Percentiles rank a stretch among this genome's conserved stretches.
phyloP scores from a whole-genome alignment of 164 flowering plant species.

The Aristolochia fimbriata region DNA sequence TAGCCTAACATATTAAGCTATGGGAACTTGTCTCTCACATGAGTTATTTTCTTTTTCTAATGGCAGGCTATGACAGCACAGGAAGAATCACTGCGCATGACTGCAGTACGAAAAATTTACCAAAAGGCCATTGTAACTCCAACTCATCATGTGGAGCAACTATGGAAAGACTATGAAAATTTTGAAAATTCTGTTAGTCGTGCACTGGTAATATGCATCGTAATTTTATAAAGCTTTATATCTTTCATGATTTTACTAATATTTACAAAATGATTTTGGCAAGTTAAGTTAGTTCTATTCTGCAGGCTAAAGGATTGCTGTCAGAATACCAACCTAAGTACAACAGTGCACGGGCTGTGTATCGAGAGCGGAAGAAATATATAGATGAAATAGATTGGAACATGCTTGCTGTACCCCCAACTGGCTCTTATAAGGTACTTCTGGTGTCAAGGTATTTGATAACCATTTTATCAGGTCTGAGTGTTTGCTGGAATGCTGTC shows the following conservation, averaged over 20 bases:
- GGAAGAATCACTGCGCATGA: conserved; percentile 88
- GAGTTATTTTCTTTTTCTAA: not conserved
- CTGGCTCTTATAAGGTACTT: conserved; percentile 77
- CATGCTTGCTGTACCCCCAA: conserved; percentile 94
- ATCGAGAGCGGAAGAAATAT: conserved; percentile 82
- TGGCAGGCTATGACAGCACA: conserved; percentile 57
- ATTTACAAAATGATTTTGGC: too few species aligned
- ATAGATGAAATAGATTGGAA: conserved; percentile 94
- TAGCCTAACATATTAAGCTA: not conserved
- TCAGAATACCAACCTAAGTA: conserved; percentile 95
- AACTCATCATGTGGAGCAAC: conserved; percentile 88
- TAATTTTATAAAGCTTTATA: not conserved
- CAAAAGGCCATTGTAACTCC: conserved; percentile 92
- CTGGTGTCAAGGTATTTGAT: not conserved
- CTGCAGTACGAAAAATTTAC: conserved; percentile 69
- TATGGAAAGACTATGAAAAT: conserved; percentile 94
- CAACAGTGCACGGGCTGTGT: conserved; percentile 95
- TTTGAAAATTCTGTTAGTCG: conserved; percentile 98
- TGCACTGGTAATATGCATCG: conserved; percentile 47
- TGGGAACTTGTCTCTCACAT: not conserved
- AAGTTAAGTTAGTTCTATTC: conserved; percentile 1
- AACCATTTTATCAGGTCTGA: not conserved
- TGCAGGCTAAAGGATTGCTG: conserved; percentile 89
- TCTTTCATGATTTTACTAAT: too few species aligned
- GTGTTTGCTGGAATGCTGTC: not conserved